Evolutionary conservation across 352 stramenopile genomes (phyloP).

Genomic region (Phytophthora ramorum): DNA sequence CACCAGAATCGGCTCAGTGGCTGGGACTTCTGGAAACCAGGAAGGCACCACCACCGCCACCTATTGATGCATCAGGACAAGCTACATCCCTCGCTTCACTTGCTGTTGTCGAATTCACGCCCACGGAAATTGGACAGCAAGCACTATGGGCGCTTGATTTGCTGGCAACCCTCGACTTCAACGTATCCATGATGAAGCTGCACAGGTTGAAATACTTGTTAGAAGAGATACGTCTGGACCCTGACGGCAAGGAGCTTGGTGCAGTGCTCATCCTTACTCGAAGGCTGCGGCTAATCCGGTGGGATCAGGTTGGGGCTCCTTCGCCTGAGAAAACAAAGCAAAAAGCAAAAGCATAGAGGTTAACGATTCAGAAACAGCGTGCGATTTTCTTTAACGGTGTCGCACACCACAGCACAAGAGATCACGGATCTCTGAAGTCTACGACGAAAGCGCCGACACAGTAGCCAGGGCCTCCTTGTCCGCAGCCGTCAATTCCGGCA

Average conservation of each 20-base stretch:
- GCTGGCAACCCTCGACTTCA: conserved; percentile 69
- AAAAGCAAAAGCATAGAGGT: conserved; percentile 20
- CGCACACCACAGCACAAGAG: conserved; percentile 12
- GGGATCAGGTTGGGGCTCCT: conserved; percentile 55
- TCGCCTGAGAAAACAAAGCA: conserved; percentile 34
- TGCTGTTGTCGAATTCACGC: conserved; percentile 68
- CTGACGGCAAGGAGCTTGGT: conserved; percentile 59
- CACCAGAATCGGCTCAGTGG: conserved; percentile 43
- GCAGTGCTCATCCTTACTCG: conserved; percentile 67
- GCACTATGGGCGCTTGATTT: conserved; percentile 80
- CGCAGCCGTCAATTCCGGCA: conserved; percentile 68
- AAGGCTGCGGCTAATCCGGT: conserved; percentile 66
- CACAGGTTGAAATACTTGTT: conserved; percentile 78
- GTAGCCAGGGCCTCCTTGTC: conserved; percentile 73
- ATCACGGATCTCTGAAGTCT: conserved; percentile 16
- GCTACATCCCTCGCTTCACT: conserved; percentile 49
- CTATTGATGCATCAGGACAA: conserved; percentile 33
- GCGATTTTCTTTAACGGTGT: conserved; percentile 23
- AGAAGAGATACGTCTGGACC: conserved; percentile 73
- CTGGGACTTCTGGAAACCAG: conserved; percentile 44
- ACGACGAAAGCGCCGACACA: conserved; percentile 54
- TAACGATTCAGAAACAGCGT: conserved; percentile 33
- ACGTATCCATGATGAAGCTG: conserved; percentile 77
- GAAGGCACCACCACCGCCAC: conserved; percentile 31
- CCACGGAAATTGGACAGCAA: conserved; percentile 69